These are phyloP conservation scores for Aspergillus fijiensis DNA, from an alignment of 2,329 filamentous ascomycete species.

Conservation along the genomic window DNA sequence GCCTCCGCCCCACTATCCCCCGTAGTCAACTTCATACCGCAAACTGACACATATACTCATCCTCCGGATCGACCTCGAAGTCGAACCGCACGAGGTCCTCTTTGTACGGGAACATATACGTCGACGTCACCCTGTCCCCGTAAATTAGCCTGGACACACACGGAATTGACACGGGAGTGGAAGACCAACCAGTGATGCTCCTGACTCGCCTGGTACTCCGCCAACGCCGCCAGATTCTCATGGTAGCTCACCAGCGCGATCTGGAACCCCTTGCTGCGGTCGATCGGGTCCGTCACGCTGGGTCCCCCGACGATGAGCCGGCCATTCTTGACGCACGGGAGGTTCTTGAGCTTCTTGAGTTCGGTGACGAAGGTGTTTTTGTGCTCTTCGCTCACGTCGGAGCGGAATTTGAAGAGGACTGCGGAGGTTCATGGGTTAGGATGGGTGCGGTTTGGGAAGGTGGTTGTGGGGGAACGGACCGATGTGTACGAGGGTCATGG, in stretches of 20 bases:
- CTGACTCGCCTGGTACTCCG: conserved; percentile 53
- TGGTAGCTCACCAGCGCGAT: conserved; percentile 56
- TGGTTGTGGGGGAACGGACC: conserved; percentile 13
- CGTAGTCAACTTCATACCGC: not conserved
- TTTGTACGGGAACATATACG: conserved; percentile 53
- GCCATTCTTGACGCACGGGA: conserved; percentile 51
- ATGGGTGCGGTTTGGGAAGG: no score
- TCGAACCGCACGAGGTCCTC: conserved; percentile 57
- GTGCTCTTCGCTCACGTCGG: conserved; percentile 44
- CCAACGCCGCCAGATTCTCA: conserved; percentile 46
- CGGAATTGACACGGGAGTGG: not conserved
- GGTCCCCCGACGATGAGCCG: conserved; percentile 54
- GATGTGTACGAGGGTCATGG: conserved; percentile 29
- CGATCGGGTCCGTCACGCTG: conserved; percentile 53
- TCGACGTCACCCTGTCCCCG: conserved; percentile 49
- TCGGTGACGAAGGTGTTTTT: conserved; percentile 49
- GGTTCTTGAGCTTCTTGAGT: conserved; percentile 50
- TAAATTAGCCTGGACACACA: not conserved
- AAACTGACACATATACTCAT: conserved; percentile 33
- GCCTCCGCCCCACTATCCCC: not conserved
- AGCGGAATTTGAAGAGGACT: conserved; percentile 54
- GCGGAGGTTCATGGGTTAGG: not conserved
- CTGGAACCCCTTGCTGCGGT: conserved; percentile 55
- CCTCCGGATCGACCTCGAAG: conserved; percentile 46
- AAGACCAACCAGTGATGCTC: conserved; percentile 51